Conservation (phyloP, 2,329 filamentous ascomycete genomes). For the Chaetomium sp. region DNA sequence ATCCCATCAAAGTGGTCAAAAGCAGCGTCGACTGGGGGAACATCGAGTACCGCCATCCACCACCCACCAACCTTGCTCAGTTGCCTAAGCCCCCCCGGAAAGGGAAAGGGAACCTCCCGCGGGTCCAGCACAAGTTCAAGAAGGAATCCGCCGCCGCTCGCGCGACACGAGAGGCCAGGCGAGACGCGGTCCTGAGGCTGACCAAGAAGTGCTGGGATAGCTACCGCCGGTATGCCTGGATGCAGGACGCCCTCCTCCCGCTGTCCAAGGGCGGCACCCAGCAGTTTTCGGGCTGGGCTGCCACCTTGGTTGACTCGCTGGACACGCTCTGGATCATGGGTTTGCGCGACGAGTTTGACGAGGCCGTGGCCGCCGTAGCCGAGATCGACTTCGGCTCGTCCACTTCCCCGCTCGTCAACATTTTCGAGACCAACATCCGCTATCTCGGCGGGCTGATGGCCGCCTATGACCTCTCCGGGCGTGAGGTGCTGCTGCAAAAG, state of each 20-base stretch:
- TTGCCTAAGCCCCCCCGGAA: neutral
- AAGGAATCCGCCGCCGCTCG: constrained; percentile 1
- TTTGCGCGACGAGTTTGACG: constrained; percentile 44
- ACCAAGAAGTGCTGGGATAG: constrained; percentile 33
- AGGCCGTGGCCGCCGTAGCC: constrained; percentile 40
- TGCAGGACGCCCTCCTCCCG: constrained; percentile 19
- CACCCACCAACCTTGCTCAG: neutral
- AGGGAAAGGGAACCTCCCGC: neutral
- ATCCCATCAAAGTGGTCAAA: constrained; percentile 2
- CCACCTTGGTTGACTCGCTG: constrained; percentile 27
- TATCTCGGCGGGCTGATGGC: constrained; percentile 28
- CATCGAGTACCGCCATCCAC: constrained; percentile 6
- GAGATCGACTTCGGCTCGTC: constrained; percentile 40
- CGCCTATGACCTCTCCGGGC: constrained; percentile 25
- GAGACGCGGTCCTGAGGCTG: constrained; percentile 12
- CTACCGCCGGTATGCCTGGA: constrained; percentile 36
- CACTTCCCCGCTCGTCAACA: constrained; percentile 30
- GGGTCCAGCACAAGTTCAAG: constrained; percentile 13
- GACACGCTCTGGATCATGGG: constrained; percentile 55
- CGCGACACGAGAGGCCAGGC: constrained; percentile 5
- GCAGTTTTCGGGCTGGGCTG: constrained; percentile 22
- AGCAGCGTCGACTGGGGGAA: constrained; percentile 17
- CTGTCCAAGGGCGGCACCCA: constrained; percentile 12
- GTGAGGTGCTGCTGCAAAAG: constrained; percentile 35
- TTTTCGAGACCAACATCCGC: constrained; percentile 31